Percentiles rank a stretch among this genome's conserved stretches.
Evolutionary conservation across 495 filamentous ascomycete species (phyloP).

Genomic region (Staphylotrichum tortipilum): DNA sequence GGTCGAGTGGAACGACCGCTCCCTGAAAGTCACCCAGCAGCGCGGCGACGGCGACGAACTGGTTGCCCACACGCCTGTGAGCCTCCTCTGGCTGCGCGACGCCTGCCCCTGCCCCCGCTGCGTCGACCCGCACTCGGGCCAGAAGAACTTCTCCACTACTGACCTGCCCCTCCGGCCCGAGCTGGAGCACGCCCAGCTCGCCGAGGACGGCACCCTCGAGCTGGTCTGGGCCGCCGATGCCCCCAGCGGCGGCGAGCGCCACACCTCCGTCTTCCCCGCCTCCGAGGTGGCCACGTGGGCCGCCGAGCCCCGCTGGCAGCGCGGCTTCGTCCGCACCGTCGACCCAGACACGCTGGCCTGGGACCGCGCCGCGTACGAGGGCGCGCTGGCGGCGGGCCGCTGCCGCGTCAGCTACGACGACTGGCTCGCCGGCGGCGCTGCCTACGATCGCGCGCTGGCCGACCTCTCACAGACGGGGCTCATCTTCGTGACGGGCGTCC

Average conservation of each 20-base stretch:
- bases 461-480: constrained; percentile 54
- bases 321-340: neutral
- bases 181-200: constrained; percentile 22
- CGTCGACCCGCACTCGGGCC: constrained; percentile 68
- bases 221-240: constrained; percentile 46
- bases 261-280: constrained; percentile 10
- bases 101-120: constrained; percentile 62
- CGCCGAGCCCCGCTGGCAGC: too few species aligned
- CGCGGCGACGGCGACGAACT: too few species aligned
- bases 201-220: constrained; percentile 36
- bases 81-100: constrained; percentile 59
- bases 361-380: constrained; percentile 31
- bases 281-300: constrained; percentile 11
- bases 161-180: constrained; percentile 55
- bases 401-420: constrained; percentile 53
- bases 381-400: constrained; percentile 10
- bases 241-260: constrained; percentile 16
- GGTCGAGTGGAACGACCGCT: too few species aligned
- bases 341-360: constrained; percentile 11
- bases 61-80: neutral
- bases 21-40: too few species aligned
- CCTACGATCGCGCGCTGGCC: constrained; percentile 46
- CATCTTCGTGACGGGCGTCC: constrained; percentile 64
- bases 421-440: constrained; percentile 49
- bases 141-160: constrained; percentile 68